A percentile compares a stretch with the other conserved stretches of the same genome.
Evolutionary conservation across 108 stramenopile species (phyloP).

Genomic region (Seminavis robusta): DNA sequence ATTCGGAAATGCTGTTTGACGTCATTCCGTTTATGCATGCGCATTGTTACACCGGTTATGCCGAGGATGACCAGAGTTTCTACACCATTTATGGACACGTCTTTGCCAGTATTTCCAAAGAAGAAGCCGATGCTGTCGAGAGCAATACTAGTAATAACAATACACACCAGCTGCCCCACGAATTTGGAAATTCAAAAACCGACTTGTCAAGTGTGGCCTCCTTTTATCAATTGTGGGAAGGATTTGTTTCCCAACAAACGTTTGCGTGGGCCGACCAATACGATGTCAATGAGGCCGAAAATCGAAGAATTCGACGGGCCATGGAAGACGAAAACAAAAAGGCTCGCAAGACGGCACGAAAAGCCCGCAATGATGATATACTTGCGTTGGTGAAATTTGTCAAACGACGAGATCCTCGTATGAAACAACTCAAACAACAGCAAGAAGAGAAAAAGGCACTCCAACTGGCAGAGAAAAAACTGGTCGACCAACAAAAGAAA

Average conservation of each 20-base stretch:
- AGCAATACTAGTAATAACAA: conserved; percentile 38
- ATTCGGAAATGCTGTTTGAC: conserved; percentile 61
- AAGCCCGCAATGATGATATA: conserved; percentile 69
- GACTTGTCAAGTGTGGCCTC: conserved; percentile 46
- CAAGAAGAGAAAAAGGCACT: conserved; percentile 43
- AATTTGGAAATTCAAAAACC: conserved; percentile 56
- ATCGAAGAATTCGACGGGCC: conserved; percentile 65
- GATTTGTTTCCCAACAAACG: conserved; percentile 55
- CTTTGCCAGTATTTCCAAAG: conserved; percentile 60
- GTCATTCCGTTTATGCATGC: conserved; percentile 69
- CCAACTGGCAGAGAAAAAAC: conserved; percentile 42
- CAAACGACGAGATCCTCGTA: conserved; percentile 83
- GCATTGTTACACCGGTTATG: conserved; percentile 70
- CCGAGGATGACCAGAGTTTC: conserved; percentile 53
- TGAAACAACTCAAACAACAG: conserved; percentile 41
- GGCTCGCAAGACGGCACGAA: conserved; percentile 63
- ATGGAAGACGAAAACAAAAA: conserved; percentile 90
- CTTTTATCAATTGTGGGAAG: conserved; percentile 85
- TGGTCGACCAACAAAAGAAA: conserved; percentile 50
- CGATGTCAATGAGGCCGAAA: conserved; percentile 65
- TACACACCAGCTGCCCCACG: conserved; percentile 25
- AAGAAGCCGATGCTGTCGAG: conserved; percentile 27
- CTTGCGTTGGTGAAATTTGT: conserved; percentile 73
- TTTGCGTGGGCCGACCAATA: conserved; percentile 87
- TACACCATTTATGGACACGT: conserved; percentile 58